Percentiles rank a stretch among this genome's conserved stretches.
These are phyloP conservation scores for Lyophyllum atratum DNA, from an alignment of 768 basidiomycete genomes.

Conservation along the genomic window DNA sequence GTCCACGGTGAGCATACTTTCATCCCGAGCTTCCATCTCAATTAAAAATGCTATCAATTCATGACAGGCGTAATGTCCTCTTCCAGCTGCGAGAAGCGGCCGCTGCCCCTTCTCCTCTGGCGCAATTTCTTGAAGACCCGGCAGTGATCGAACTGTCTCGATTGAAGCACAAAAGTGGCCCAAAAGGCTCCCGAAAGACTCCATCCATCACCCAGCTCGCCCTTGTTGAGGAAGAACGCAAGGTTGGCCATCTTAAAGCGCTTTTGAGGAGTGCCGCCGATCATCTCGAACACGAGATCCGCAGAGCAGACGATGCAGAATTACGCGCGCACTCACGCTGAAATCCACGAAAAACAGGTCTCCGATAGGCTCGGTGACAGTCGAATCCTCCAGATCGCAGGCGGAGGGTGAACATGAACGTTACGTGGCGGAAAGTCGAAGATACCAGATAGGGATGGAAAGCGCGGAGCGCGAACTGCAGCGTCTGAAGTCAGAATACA, in stretches of 20 bases:
- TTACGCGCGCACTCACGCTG: constrained; percentile 53
- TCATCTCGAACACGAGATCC: constrained; percentile 57
- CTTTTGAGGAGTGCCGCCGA: constrained; percentile 52
- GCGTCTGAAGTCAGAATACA: constrained; percentile 35
- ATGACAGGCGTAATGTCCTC: constrained; percentile 31
- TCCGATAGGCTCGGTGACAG: constrained; percentile 34
- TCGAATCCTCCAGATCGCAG: constrained; percentile 43
- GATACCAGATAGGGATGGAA: constrained; percentile 49
- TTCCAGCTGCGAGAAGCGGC: constrained; percentile 45
- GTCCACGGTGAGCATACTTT: constrained; percentile 10
- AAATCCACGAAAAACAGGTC: constrained; percentile 46
- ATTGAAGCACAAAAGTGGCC: constrained; percentile 29
- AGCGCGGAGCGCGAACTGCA: constrained; percentile 43
- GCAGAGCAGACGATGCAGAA: constrained; percentile 52
- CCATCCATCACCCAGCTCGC: constrained; percentile 42
- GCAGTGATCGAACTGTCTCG: constrained; percentile 36
- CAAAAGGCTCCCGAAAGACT: constrained; percentile 36
- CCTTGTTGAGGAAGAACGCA: constrained; percentile 55
- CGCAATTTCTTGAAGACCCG: constrained; percentile 46
- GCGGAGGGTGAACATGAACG: constrained; percentile 28
- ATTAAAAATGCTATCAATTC: no score
- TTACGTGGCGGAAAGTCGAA: constrained; percentile 42
- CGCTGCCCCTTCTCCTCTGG: constrained; percentile 45
- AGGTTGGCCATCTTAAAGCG: constrained; percentile 54
- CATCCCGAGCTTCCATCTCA: neutral